Conservation (phyloP, 2,329 filamentous ascomycete species). For the Scytalidium lignicola region DNA sequence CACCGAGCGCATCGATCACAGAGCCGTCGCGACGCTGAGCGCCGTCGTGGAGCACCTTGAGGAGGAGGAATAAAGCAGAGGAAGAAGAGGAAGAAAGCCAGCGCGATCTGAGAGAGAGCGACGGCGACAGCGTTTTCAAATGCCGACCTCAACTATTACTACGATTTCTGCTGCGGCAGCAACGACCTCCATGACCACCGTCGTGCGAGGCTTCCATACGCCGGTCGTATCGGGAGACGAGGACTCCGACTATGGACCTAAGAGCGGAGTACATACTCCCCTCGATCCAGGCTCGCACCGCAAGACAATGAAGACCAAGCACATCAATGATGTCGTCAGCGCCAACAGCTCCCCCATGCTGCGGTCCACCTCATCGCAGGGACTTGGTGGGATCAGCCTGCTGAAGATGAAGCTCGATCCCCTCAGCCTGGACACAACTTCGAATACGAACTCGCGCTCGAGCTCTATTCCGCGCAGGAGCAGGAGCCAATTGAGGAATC, state of each 20-base stretch:
- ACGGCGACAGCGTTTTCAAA: neutral
- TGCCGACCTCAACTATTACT: neutral
- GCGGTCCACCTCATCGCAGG: conserved; percentile 40
- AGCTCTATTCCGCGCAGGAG: conserved; percentile 48
- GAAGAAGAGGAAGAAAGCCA: too few relatives aligned
- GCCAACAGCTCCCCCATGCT: conserved; percentile 58
- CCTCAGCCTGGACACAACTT: conserved; percentile 55
- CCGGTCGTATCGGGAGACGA: conserved; percentile 43
- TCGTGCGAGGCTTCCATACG: conserved; percentile 28
- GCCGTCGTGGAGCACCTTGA: conserved; percentile 30
- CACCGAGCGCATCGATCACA: conserved; percentile 29
- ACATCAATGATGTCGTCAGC: conserved; percentile 37
- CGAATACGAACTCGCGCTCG: conserved; percentile 36
- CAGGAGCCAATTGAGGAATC: conserved; percentile 51
- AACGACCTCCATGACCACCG: conserved; percentile 22
- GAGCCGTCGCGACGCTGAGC: conserved; percentile 28
- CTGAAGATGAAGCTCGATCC: conserved; percentile 78
- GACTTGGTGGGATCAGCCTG: conserved; percentile 71
- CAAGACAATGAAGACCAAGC: conserved; percentile 23
- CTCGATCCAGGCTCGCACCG: conserved; percentile 7
- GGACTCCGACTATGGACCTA: conserved; percentile 44
- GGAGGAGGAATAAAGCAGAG: conserved; percentile 4
- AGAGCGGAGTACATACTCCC: conserved; percentile 27
- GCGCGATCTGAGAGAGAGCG: too few relatives aligned
- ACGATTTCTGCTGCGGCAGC: conserved; percentile 5